These are phyloP conservation scores for Xylariomycetidae sp. DNA, from an alignment of 2,329 filamentous ascomycete genomes.

Conservation along the genomic window DNA sequence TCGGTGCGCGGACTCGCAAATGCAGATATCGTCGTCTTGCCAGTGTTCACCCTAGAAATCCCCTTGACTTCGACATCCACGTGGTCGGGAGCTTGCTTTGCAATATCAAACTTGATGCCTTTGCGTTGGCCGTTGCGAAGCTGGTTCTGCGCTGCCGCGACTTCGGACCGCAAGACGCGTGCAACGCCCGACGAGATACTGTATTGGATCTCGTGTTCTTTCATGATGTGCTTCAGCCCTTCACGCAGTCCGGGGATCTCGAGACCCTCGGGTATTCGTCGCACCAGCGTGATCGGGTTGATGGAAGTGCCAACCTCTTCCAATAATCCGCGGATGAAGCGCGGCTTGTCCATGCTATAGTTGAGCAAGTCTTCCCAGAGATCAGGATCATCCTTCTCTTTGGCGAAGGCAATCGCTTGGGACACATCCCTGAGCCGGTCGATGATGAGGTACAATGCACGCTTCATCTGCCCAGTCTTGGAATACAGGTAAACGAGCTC, in stretches of 20 bases:
- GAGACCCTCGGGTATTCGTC: slow-evolving; percentile 84
- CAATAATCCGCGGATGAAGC: slow-evolving; percentile 85
- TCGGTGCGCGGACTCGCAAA: slow-evolving; percentile 13
- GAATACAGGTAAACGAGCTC: slow-evolving; percentile 95
- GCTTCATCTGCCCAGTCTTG: slow-evolving; percentile 90
- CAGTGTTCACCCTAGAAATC: slow-evolving; percentile 21
- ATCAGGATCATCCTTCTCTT: slow-evolving; percentile 85
- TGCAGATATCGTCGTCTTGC: slow-evolving; percentile 11
- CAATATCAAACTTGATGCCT: slow-evolving; percentile 83
- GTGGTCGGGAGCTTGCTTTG: slow-evolving; percentile 37
- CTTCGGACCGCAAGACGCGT: slow-evolving; percentile 78
- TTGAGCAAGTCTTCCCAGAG: slow-evolving; percentile 92
- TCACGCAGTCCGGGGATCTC: slow-evolving; percentile 88
- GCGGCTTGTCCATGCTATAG: slow-evolving; percentile 96
- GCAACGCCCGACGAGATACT: slow-evolving; percentile 89
- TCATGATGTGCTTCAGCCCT: slow-evolving; percentile 82
- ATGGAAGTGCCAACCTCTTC: slow-evolving; percentile 93
- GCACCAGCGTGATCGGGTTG: slow-evolving; percentile 83
- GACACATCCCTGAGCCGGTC: slow-evolving; percentile 86
- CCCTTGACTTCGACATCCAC: slow-evolving; percentile 38
- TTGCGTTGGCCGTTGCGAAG: slow-evolving; percentile 73
- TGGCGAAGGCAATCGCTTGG: slow-evolving; percentile 90
- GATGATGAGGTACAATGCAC: slow-evolving; percentile 87
- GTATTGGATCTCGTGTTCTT: slow-evolving; percentile 92
- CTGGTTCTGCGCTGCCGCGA: slow-evolving; percentile 74